These are phyloP conservation scores for Phaeosphaeriaceae sp. DNA, from an alignment of 2,329 filamentous ascomycete genomes.

Conservation along the genomic window DNA sequence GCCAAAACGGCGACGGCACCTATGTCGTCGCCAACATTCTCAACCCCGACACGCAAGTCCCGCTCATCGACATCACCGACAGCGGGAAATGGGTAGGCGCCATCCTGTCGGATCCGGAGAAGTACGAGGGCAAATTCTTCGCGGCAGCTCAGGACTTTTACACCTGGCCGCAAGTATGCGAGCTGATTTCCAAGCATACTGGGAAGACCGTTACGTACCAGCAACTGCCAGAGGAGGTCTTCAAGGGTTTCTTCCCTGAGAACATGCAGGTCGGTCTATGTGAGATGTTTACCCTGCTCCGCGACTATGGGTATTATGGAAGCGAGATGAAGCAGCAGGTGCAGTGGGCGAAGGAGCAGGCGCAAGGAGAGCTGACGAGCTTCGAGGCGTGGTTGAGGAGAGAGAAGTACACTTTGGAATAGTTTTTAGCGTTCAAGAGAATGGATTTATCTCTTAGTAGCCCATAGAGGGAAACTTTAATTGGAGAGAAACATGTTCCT, in stretches of 20 bases:
- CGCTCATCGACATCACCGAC: slow-evolving; percentile 56
- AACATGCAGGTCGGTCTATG: slow-evolving; percentile 22
- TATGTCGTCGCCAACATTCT: slow-evolving; percentile 29
- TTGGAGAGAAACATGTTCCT: too few relatives aligned
- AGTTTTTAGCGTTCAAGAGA: too few relatives aligned
- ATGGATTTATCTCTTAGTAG: too few relatives aligned
- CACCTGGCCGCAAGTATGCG: slow-evolving; percentile 50
- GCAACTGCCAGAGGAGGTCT: slow-evolving; percentile 35
- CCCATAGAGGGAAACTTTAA: too few relatives aligned
- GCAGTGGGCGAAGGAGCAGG: slow-evolving; percentile 34
- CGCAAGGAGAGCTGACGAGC: slow-evolving; percentile 27
- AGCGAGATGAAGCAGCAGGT: slow-evolving; percentile 29
- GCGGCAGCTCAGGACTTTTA: slow-evolving; percentile 52
- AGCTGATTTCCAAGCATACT: slow-evolving; percentile 48
- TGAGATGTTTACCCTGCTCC: slow-evolving; percentile 34
- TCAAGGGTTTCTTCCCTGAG: slow-evolving; percentile 31
- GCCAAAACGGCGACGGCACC: slow-evolving; percentile 29
- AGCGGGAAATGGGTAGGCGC: slow-evolving; percentile 54
- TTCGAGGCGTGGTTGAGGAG: slow-evolving; percentile 39
- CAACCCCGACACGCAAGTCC: slow-evolving; percentile 37
- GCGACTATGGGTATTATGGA: slow-evolving; percentile 43
- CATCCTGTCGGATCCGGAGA: slow-evolving; percentile 53
- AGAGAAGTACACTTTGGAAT: slow-evolving; percentile 28
- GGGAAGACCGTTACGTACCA: slow-evolving; percentile 46
- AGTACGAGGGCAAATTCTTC: slow-evolving; percentile 54